Percentiles rank a stretch among this genome's conserved stretches.
These are phyloP conservation scores for Ceratobasidium sp. DNA, from an alignment of 1,284 basidiomycete genomes.

Conservation along the genomic window DNA sequence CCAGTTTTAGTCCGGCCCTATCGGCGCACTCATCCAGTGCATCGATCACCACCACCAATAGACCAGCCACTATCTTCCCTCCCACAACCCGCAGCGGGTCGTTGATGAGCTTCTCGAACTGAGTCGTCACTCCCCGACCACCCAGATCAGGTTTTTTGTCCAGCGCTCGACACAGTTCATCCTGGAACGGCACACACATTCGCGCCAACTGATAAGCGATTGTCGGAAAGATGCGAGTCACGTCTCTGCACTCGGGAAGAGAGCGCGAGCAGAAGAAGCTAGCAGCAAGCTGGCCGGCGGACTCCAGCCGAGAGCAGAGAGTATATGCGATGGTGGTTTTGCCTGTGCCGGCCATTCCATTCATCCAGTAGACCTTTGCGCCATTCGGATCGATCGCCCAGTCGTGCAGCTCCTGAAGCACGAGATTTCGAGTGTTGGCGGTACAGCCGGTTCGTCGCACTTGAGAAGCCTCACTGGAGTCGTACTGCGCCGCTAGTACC, in stretches of 20 bases:
- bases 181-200: conserved; percentile 1
- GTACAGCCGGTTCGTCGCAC: background rate
- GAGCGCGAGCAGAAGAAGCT: conserved; percentile 25
- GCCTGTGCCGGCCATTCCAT: too few relatives aligned
- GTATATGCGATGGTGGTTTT: too few relatives aligned
- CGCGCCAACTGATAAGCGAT: conserved; percentile 19
- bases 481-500: background rate
- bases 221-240: conserved; percentile 1
- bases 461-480: background rate
- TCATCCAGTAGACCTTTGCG: too few relatives aligned
- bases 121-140: background rate
- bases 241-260: background rate
- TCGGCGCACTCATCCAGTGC: conserved; percentile 30
- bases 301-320: background rate
- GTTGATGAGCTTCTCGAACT: background rate
- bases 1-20: background rate
- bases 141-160: background rate
- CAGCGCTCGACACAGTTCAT: background rate
- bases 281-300: background rate
- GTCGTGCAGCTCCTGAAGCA: background rate
- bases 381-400: conserved; percentile 1
- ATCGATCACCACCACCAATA: conserved; percentile 21
- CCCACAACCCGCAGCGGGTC: background rate
- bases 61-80: background rate
- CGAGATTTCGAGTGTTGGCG: background rate